Evolutionary conservation across 2,329 filamentous ascomycete genomes (phyloP), one percentile per base, ranked within the genome.

Genomic region (Apiospora hydei): DNA sequence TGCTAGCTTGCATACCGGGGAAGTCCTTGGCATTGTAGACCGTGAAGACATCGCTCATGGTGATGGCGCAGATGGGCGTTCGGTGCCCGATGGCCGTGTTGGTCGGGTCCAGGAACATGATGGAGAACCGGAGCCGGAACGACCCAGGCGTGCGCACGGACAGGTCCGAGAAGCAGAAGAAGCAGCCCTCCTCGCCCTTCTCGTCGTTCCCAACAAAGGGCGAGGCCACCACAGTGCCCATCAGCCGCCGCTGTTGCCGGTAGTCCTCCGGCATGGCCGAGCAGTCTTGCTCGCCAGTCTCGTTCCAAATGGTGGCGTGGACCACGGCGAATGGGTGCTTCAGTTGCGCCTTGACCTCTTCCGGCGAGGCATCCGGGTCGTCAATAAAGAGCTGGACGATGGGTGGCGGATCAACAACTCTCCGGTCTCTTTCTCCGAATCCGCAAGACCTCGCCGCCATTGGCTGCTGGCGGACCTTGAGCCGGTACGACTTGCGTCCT

Each of bases 21-120:
- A 96, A 96, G 78, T 96, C 93, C 80, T 96, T 96, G 61, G 94
- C 94, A 61, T 92, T 95, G 81, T 92, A 95, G 10, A 95, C 93
- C 16, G 89, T 90, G 78, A 96, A 95, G n/a, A 91, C 84, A 21
- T 93, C 89, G 78, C 90, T 94, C 82, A 91, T 87, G 21, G 83
- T 84, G 26, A 84, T 84, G 11, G 85, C 85, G n/a, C 84, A 81
- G 21, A 89, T 85, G 30, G 87, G 88, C 18, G 85, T 88, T 70
- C 82, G 84, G 66, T 81, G 81, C 41, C 89, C 90, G 2, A 87
- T 87, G 18, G 84, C 83, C 81, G 90, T 88, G 67, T 85, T 82
- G 2, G 91, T 82, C 1, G 91, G 90, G 75, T 95, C 90, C 57
- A 96, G 88, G 73, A 93, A 88, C 78, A 95, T 89, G 30, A 96